Base-by-base conservation (phyloP, 805 yeast species). In the Kluyveromyces lactis region DNA sequence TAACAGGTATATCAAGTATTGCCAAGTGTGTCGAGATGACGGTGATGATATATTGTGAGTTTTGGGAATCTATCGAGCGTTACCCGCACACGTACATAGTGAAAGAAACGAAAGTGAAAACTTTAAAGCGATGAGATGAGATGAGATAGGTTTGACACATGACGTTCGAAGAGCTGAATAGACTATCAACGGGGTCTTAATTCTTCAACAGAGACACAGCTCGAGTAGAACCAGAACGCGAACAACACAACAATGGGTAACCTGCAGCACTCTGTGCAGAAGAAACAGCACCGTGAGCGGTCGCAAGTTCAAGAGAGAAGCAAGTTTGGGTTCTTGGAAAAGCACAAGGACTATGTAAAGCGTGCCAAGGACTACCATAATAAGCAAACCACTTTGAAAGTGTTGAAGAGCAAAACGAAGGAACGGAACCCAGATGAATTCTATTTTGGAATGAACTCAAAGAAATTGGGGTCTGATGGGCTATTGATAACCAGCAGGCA, bases 281-380 rank as follows among this genome's bases (percentile, higher is more conserved):
- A 94, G 69, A 92, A 86, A 56, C 97, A 92, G 68, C 98, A 92
- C 56, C 70, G 87, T 42, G 98, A 92, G 67, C 77, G 98, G 53
- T 75, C 95, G 4, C 98, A 92, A 63, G 83, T 90, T 1, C 69
- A 68, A 34, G 79, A 74, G 33, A 72, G 98, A 42, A 67, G 75
- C 51, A 74, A 74, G 56, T 78, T 72, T 62, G 98, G 98, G 31
- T 76, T 89, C 26, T 70, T 92, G 33, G 98, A 92, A 64, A 92
- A 92, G 73, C 92, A 92, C 69, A 82, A 83, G 61, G 94, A 83
- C 58, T 83, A 83, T 57, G 73, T 68, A 48, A 75, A 76, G 33
- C 74, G 87, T 50, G 90, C 96, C 0, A 68, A 64, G 42, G 81
- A 79, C 49, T 78, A 60, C 49, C 84, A 79, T 51, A 61, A 64